phyloP scores from a whole-genome alignment of 495 filamentous ascomycete genomes.

The Hyaloscypha bicolor region DNA sequence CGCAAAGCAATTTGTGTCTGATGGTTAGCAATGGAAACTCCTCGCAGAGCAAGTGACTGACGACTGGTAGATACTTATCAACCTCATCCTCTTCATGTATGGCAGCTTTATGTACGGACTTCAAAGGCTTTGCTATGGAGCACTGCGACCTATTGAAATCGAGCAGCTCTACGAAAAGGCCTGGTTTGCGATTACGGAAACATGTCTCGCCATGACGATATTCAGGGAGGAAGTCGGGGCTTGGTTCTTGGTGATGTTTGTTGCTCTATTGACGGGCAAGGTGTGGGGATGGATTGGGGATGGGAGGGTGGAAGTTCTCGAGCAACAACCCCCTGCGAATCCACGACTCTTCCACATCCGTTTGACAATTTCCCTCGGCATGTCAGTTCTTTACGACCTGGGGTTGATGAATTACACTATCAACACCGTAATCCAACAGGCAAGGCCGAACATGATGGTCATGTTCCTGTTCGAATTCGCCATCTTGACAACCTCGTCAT shows the following conservation, averaged over 20 bases:
- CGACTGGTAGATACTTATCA: conserved; percentile 74
- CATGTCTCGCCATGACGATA: conserved; percentile 97
- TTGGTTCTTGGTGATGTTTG: conserved; percentile 96
- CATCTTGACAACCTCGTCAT: conserved; percentile 75
- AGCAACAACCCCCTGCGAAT: conserved; percentile 93
- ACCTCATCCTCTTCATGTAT: conserved; percentile 77
- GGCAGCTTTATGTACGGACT: conserved; percentile 80
- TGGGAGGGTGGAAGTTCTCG: conserved; percentile 88
- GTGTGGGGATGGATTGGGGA: conserved; percentile 99
- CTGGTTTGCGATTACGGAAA: conserved; percentile 97
- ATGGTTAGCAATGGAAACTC: conserved; percentile 54
- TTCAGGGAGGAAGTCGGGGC: conserved; percentile 92
- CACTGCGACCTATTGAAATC: conserved; percentile 87
- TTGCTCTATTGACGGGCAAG: conserved; percentile 86
- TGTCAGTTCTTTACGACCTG: conserved; percentile 75
- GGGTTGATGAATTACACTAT: conserved; percentile 80
- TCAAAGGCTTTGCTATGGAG: conserved; percentile 88
- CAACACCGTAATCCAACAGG: conserved; percentile 77
- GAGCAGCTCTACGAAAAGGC: conserved; percentile 97
- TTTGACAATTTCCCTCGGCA: conserved; percentile 72
- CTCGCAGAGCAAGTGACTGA: conserved; percentile 5
- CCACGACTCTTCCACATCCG: conserved; percentile 87
- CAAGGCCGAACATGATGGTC: conserved; percentile 97
- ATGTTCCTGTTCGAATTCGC: conserved; percentile 99
- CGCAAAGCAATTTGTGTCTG: conserved; percentile 91